These are phyloP conservation scores for Citrullus mucosospermus DNA, from an alignment of 306 rosid genomes.

Conservation along the genomic window DNA sequence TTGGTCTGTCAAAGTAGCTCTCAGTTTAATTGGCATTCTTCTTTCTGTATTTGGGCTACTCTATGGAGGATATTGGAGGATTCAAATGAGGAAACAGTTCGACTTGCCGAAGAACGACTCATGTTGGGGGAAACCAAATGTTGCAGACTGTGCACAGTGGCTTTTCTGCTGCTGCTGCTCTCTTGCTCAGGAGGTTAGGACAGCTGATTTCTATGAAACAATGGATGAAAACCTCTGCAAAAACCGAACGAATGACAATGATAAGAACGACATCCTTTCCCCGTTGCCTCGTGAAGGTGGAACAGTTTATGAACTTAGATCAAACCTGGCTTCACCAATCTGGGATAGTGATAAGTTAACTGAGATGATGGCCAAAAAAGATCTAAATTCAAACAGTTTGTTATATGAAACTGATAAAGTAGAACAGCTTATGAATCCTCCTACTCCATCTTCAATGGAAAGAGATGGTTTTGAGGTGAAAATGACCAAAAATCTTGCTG, in stretches of 20 bases:
- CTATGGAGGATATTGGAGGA: conserved; percentile 54
- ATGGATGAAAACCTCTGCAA: conserved; percentile 18
- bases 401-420: conserved; percentile 9
- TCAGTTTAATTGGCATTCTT: conserved; percentile 21
- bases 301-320: conserved; percentile 12
- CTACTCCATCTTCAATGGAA: conserved; percentile 13
- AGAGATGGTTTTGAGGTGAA: conserved; percentile 5
- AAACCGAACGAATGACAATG: neutral
- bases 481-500: neutral
- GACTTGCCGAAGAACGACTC: conserved; percentile 24
- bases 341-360: conserved; percentile 18
- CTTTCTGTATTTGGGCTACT: conserved; percentile 36
- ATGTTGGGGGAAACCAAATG: conserved; percentile 28
- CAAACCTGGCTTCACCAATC: conserved; percentile 8
- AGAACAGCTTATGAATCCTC: conserved; percentile 24
- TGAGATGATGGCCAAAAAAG: conserved; percentile 10
- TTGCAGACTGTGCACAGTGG: conserved; percentile 36
- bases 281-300: conserved; percentile 30
- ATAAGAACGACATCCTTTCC: conserved; percentile 8
- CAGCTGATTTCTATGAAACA: conserved; percentile 28
- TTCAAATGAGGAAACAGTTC: conserved; percentile 41
- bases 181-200: conserved; percentile 49
- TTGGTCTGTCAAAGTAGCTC: conserved; percentile 16
- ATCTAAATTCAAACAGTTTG: conserved; percentile 3
- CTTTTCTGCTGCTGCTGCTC: conserved; percentile 51